phyloP scores from a whole-genome alignment of 2,329 filamentous ascomycete species.

The Aspergillus candidus region DNA sequence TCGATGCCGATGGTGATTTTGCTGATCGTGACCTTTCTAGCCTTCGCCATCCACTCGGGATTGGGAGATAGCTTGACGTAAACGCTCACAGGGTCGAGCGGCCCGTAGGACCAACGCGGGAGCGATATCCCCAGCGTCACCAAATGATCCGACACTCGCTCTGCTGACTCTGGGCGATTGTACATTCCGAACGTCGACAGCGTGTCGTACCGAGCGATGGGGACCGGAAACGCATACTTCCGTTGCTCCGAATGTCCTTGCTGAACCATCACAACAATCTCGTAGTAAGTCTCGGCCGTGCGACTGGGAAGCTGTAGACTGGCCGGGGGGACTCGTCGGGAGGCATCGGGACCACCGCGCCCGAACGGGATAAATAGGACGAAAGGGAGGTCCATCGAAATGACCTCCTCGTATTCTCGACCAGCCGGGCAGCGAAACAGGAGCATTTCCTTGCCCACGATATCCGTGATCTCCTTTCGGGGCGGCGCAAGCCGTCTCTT shows the following conservation, averaged over 20 bases:
- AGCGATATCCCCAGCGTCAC: constrained; percentile 88
- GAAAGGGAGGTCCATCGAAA: constrained; percentile 95
- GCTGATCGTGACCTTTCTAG: constrained; percentile 84
- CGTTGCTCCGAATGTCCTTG: constrained; percentile 81
- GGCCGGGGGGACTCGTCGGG: constrained; percentile 82
- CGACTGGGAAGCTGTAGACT: constrained; percentile 84
- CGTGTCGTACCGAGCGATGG: constrained; percentile 89
- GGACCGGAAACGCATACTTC: constrained; percentile 86
- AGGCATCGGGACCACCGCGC: constrained; percentile 81
- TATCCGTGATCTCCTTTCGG: constrained; percentile 81
- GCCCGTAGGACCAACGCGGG: constrained; percentile 93
- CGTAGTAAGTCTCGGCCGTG: constrained; percentile 95
- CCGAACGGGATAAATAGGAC: constrained; percentile 96
- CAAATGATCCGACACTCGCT: constrained; percentile 79
- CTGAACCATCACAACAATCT: constrained; percentile 91
- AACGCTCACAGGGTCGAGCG: constrained; percentile 88
- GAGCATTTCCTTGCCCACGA: constrained; percentile 92
- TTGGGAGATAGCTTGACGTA: constrained; percentile 94
- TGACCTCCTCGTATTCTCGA: constrained; percentile 78
- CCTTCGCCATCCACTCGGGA: constrained; percentile 83
- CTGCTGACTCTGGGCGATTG: constrained; percentile 85
- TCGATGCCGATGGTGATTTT: constrained; percentile 92
- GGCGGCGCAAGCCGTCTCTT: constrained; percentile 88
- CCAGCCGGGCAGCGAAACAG: constrained; percentile 81
- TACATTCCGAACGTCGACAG: constrained; percentile 99